Conservation (phyloP, 192 early-diverging fungal genomes). For the Umbelopsis vinacea region DNA sequence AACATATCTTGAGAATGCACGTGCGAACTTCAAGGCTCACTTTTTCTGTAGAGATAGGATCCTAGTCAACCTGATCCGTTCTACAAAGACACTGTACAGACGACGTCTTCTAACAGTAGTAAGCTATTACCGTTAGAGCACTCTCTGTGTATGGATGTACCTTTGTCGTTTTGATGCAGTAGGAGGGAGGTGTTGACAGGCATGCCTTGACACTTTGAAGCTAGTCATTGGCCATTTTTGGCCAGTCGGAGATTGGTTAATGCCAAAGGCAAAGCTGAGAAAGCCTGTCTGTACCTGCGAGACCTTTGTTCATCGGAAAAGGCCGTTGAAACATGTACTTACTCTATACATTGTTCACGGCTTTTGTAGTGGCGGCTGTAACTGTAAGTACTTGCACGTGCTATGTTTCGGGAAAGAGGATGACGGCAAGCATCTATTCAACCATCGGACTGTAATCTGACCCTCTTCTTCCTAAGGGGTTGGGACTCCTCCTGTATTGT, state of each 20-base stretch:
- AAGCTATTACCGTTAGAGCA: no score
- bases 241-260: neutral
- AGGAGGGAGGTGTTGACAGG: neutral
- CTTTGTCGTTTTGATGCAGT: neutral
- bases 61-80: no score
- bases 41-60: no score
- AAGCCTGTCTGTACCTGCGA: neutral
- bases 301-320: constrained; percentile 20
- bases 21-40: no score
- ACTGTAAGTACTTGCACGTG: neutral
- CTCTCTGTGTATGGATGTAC: no score
- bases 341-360: neutral
- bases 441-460: neutral
- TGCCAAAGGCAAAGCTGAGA: neutral
- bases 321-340: constrained; percentile 2
- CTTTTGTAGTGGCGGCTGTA: neutral
- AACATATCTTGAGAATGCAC: no score
- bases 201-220: constrained; percentile 17
- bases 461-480: constrained; percentile 33
- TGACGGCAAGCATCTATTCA: no score
- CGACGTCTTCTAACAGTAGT: no score
- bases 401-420: no score
- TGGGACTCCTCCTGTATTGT: constrained; percentile 34
- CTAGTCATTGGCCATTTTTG: constrained; percentile 9
- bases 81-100: no score